A percentile compares a stretch with the other conserved stretches of the same genome.
phyloP scores from a whole-genome alignment of 129 eudicot genomes.

The Pulicaria dysenterica region DNA sequence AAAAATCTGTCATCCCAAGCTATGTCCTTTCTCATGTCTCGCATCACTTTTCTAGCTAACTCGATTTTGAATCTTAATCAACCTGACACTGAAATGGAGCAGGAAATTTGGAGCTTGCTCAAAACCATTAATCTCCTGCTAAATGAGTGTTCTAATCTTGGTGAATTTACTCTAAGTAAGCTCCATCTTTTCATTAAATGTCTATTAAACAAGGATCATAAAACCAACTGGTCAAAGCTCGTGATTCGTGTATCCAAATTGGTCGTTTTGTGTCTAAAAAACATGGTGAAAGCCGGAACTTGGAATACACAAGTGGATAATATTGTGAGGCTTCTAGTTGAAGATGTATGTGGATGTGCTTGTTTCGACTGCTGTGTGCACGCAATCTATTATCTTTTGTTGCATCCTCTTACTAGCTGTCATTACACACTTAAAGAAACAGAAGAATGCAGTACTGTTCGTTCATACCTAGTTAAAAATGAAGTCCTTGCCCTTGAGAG shows the following conservation, averaged over 20 bases:
- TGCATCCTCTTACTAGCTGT: constrained; percentile 36
- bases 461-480: constrained; percentile 32
- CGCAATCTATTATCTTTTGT: constrained; percentile 41
- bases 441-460: constrained; percentile 34
- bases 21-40: constrained; percentile 52
- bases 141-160: constrained; percentile 39
- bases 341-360: constrained; percentile 43
- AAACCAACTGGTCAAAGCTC: constrained; percentile 36
- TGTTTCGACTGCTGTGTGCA: constrained; percentile 47
- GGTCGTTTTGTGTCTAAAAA: constrained; percentile 50
- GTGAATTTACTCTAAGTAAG: constrained; percentile 48
- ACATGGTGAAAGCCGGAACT: constrained; percentile 35
- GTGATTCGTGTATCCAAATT: constrained; percentile 45
- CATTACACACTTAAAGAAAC: constrained; percentile 21
- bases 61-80: constrained; percentile 22
- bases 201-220: constrained; percentile 35
- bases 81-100: constrained; percentile 45
- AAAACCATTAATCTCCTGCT: constrained; percentile 40
- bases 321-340: constrained; percentile 43
- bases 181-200: constrained; percentile 37
- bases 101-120: constrained; percentile 47
- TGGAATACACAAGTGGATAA: constrained; percentile 37
- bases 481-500: constrained; percentile 48
- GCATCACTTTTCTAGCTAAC: constrained; percentile 36
- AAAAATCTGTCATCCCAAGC: constrained; percentile 37